Evolutionary conservation across 2,329 filamentous ascomycete species (phyloP).

Genomic region (Elsinoe batatas): DNA sequence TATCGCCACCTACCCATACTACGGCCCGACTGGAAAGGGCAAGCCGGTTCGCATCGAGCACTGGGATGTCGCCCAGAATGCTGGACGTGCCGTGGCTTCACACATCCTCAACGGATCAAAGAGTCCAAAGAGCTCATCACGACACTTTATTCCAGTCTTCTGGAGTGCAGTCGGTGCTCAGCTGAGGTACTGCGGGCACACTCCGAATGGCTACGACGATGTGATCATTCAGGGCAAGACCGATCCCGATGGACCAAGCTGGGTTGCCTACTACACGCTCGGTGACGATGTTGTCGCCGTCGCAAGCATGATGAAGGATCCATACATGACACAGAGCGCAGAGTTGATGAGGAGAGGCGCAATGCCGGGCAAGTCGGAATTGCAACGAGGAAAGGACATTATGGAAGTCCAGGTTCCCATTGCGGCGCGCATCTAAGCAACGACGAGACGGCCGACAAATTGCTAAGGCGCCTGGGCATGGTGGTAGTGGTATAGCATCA

Average conservation of each 20-base stretch:
- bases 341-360: constrained; percentile 74
- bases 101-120: constrained; percentile 60
- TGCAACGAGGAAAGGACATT: constrained; percentile 51
- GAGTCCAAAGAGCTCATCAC: constrained; percentile 33
- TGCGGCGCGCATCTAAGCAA: constrained; percentile 34
- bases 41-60: constrained; percentile 79
- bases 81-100: constrained; percentile 67
- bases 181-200: constrained; percentile 87
- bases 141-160: constrained; percentile 84
- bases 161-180: constrained; percentile 90
- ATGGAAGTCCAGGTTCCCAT: constrained; percentile 35
- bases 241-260: constrained; percentile 55
- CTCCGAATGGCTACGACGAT: constrained; percentile 73
- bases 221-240: constrained; percentile 68
- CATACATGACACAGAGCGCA: constrained; percentile 69
- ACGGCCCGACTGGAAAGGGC: constrained; percentile 74
- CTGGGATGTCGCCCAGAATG: constrained; percentile 96
- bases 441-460: neutral
- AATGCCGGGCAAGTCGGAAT: constrained; percentile 73
- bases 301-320: constrained; percentile 83
- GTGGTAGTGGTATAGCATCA: too few species aligned
- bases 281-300: constrained; percentile 83
- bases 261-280: constrained; percentile 80
- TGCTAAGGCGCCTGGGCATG: too few species aligned
- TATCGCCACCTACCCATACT: constrained; percentile 90